phyloP scores from a whole-genome alignment of 768 basidiomycete genomes.

The Leucocoprinus birnbaumii region DNA sequence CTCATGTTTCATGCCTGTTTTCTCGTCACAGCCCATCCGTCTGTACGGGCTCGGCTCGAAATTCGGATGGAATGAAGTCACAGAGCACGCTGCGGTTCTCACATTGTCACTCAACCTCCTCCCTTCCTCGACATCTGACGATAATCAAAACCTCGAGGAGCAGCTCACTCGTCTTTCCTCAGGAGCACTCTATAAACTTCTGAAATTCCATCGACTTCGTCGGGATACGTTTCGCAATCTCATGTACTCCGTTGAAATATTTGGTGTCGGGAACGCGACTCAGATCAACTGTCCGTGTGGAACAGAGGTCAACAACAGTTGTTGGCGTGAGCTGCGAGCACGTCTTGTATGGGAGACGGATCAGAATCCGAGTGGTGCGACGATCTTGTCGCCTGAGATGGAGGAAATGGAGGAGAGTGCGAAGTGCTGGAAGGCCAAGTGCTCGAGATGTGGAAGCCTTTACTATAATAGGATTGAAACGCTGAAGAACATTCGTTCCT shows the following conservation, averaged over 20 bases:
- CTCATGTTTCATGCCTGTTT: conserved; percentile 36
- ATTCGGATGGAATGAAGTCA: conserved; percentile 45
- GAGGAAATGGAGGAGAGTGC: neutral
- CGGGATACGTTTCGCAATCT: neutral
- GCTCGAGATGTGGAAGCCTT: neutral
- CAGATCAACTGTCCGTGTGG: no score
- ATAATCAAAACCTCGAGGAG: neutral
- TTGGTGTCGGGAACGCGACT: no score
- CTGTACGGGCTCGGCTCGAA: conserved; percentile 38
- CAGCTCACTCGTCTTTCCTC: neutral
- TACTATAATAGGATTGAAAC: no score
- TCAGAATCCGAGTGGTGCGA: neutral
- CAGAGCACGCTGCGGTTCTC: no score
- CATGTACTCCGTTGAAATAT: no score
- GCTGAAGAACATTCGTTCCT: no score
- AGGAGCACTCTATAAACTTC: neutral
- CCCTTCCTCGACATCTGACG: neutral
- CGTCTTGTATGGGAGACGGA: neutral
- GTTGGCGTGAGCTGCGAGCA: neutral
- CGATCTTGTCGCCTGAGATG: neutral
- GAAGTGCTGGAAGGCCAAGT: neutral
- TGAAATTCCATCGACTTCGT: neutral
- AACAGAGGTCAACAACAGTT: no score
- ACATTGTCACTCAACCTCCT: neutral
- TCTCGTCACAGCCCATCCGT: conserved; percentile 42